Conservation (phyloP, 2,329 filamentous ascomycete genomes). For the Fusarium armeniacum region DNA sequence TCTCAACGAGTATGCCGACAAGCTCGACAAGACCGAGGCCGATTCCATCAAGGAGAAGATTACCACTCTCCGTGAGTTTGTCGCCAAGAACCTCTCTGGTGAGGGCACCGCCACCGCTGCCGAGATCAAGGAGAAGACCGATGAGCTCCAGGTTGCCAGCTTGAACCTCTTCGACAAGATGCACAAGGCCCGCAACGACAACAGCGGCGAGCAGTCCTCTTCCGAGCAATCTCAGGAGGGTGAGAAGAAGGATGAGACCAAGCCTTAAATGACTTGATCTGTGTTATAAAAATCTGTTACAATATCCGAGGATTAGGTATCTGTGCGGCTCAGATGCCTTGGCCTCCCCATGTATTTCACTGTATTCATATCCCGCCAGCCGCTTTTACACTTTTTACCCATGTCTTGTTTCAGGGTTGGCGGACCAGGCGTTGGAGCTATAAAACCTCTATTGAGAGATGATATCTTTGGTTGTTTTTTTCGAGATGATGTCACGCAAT, state of each 20-base stretch:
- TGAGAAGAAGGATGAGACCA: constrained; percentile 83
- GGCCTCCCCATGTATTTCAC: constrained; percentile 59
- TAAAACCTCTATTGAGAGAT: constrained; percentile 61
- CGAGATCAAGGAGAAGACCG: constrained; percentile 98
- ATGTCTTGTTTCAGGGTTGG: constrained; percentile 63
- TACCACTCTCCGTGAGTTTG: constrained; percentile 83
- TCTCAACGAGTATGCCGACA: constrained; percentile 95
- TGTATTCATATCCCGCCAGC: constrained; percentile 67
- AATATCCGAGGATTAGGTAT: constrained; percentile 54
- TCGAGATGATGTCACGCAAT: constrained; percentile 62
- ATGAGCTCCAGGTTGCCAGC: constrained; percentile 95
- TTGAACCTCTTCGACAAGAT: constrained; percentile 99
- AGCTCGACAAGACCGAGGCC: constrained; percentile 95
- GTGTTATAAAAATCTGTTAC: constrained; percentile 49
- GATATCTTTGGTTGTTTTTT: constrained; percentile 60
- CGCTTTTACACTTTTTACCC: constrained; percentile 59
- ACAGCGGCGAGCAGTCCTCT: constrained; percentile 65
- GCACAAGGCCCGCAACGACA: constrained; percentile 92
- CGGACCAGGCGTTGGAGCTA: constrained; percentile 67
- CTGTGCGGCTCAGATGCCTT: constrained; percentile 54
- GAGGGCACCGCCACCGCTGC: constrained; percentile 88
- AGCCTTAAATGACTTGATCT: constrained; percentile 66
- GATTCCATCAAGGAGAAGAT: constrained; percentile 97
- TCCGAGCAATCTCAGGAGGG: constrained; percentile 69
- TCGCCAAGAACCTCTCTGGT: constrained; percentile 94